Evolutionary conservation across 768 basidiomycete genomes (phyloP).

Genomic region (Wakefieldia striispora): DNA sequence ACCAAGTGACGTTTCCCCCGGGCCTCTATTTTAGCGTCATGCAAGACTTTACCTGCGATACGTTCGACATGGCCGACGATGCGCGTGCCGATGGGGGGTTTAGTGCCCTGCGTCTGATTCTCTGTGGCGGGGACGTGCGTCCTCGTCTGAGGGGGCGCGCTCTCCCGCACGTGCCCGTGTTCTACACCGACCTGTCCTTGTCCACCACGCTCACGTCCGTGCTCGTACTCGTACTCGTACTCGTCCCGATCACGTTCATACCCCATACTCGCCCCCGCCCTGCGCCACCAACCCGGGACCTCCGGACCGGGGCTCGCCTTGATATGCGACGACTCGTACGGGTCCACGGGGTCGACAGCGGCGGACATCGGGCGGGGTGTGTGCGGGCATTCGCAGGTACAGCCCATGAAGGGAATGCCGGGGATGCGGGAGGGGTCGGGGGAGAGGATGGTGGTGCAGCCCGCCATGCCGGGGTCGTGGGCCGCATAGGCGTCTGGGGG

Average conservation of each 20-base stretch:
- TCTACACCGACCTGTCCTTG: too few species aligned
- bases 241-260: conserved; percentile 25
- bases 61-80: conserved; percentile 16
- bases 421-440: conserved; percentile 7
- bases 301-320: too few species aligned
- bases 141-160: too few species aligned
- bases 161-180: too few species aligned
- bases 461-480: conserved; percentile 25
- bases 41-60: conserved; percentile 18
- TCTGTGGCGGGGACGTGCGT: too few species aligned
- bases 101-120: background rate
- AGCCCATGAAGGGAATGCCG: conserved; percentile 1
- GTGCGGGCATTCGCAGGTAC: background rate
- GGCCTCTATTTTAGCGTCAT: conserved; percentile 16
- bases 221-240: background rate
- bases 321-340: too few species aligned
- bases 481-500: conserved; percentile 13
- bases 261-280: conserved; percentile 6
- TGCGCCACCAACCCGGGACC: too few species aligned
- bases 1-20: conserved; percentile 19
- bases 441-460: conserved; percentile 3
- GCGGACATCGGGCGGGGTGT: background rate
- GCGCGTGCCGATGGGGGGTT: background rate
- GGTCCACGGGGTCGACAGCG: background rate
- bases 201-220: too few species aligned